Evolutionary conservation across 495 filamentous ascomycete species (phyloP), one percentile per base, ranked within the genome.

Genomic region (Xylaria nigripes): DNA sequence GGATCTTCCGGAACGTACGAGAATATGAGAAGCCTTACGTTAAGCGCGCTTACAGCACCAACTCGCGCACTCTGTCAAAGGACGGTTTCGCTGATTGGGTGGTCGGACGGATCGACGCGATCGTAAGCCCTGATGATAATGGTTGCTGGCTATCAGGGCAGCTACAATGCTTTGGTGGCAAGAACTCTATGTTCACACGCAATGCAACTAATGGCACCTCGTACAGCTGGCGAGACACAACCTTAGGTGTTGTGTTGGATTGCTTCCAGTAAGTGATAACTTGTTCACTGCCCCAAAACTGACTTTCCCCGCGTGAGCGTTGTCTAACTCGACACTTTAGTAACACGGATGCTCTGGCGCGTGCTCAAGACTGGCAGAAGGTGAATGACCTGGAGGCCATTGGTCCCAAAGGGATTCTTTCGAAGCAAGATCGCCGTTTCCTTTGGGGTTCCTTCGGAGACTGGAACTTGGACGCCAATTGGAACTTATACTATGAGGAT

Each of bases 171-270:
- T 63, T 65, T 41, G 70, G 70, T 9, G 70, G 70, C 8, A 66
- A 61, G 57, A 58, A 71, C 58, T 72, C 70, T 0, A 64, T 63
- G 62, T 68, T 70, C 52, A 48, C 50, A n/a, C 60, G 57, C 32
- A 70, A 72, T 34, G 64, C 64, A 6, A 61, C 59, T 22, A 73
- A 72, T 38, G 70, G 70, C 1, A 73, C 70, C 1, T 42, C 68
- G 9, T 72, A 62, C 51, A 72, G 68, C 56, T 73, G 70, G 70
- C 59, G 70, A 46, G 70, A 73, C 48, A 67, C 70, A 7, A 69
- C 56, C 34, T 50, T 72, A 10, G 45, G 49, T 6, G 56, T 53
- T 46, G 61, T 54, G 1, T 61, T 71, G 51, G 70, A 73, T 45
- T 70, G 66, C 41, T 72, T 73, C 54, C 60, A 72, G 48, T 55